phyloP scores from a whole-genome alignment of 768 basidiomycete species.

The Phylloporus sp. region DNA sequence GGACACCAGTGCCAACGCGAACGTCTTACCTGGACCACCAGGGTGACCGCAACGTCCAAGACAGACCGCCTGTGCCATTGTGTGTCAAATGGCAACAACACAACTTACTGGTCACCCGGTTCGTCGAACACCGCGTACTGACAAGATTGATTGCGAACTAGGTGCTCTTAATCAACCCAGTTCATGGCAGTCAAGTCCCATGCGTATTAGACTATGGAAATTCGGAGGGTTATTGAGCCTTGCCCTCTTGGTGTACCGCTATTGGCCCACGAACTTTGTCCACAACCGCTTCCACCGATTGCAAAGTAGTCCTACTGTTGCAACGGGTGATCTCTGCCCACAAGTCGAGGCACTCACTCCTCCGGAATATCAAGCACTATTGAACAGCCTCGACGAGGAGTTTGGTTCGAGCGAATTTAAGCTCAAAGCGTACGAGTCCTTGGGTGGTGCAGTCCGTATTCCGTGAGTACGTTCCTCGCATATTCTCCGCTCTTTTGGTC shows the following conservation, averaged over 20 bases:
- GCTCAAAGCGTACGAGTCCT: constrained; percentile 28
- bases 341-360: constrained; percentile 19
- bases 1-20: too few species aligned
- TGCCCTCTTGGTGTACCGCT: constrained; percentile 1
- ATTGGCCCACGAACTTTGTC: constrained; percentile 2
- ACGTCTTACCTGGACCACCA: too few species aligned
- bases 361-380: constrained; percentile 12
- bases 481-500: not conserved
- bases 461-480: constrained; percentile 17
- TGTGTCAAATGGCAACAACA: too few species aligned
- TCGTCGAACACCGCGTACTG: too few species aligned
- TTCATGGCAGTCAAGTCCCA: not conserved
- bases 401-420: constrained; percentile 25
- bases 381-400: constrained; percentile 21
- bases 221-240: constrained; percentile 11
- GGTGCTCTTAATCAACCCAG: not conserved
- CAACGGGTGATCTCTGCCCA: constrained; percentile 22
- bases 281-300: not conserved
- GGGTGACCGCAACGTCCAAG: too few species aligned
- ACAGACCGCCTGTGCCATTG: too few species aligned
- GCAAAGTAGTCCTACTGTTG: not conserved
- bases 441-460: constrained; percentile 36
- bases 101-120: too few species aligned
- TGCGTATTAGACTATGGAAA: not conserved
- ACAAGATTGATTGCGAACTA: constrained; percentile 16